Evolutionary conservation across 495 filamentous ascomycete genomes (phyloP), one percentile per base, ranked within the genome.

Genomic region (Amphirosellinia nigrospora): DNA sequence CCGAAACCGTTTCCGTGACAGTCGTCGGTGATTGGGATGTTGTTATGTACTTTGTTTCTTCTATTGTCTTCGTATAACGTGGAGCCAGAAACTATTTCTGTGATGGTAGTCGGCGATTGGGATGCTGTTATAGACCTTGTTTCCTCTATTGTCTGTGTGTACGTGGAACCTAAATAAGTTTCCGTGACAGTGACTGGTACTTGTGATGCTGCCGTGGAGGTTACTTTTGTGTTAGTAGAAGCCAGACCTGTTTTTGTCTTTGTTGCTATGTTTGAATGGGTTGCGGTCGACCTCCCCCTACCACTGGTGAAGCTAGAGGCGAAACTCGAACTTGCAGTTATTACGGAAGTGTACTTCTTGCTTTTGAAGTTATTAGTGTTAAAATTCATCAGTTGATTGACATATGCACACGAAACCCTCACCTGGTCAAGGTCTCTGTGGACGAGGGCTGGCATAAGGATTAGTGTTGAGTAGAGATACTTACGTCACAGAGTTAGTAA

Each of bases 401-500:
- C 32, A 23, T 46, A 5, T 53, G 38, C 13, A 28, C 32, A 30
- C 60, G 46, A 28, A 43, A 56, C 21, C 45, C 32, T 39, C 46
- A 65, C 43, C 32, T 23, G 32, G 21, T 23, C 45, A 53, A 53
- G 43, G 34, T 43, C 13, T 23, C 34, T 26, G 41, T 16, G 26
- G 41, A 30, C 19, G 28, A 28, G 16, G 32, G 23, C 26, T 32
- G n/a, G n/a, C 21, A 58, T 7, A 23, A n/a, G 10, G 56, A 46
- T 59, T 10, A n/a, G 48, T 38, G 13, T 19, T 16, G n/a, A n/a
- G n/a, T n/a, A 23, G 19, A 11, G 15, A 2, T 46, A 58, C 68
- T 70, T 58, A 70, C 68, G 68, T 70, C 34, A 70, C 30, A 39
- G 46, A 64, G 34, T 70, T 39, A 7, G 48, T 70, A 39, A 60